Percentiles rank a stretch among this genome's conserved stretches.
Evolutionary conservation across 2,329 filamentous ascomycete species (phyloP).

Genomic region (Cryphonectria nitschkei): DNA sequence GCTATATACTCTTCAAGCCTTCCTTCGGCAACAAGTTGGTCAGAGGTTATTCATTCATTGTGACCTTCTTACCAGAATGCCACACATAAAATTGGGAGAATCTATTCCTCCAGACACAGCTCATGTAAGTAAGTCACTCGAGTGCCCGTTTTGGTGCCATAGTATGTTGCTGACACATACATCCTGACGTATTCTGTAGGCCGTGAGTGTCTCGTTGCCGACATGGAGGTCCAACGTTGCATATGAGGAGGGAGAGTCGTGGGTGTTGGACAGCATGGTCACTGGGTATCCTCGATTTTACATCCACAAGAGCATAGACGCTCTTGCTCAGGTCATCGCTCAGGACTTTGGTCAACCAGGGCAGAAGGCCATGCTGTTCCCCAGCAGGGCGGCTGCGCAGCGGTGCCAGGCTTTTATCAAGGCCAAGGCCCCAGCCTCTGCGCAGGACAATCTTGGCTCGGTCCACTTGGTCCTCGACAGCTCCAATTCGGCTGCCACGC

Average conservation of each 20-base stretch:
- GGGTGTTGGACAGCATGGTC: constrained; percentile 83
- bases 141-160: constrained; percentile 1
- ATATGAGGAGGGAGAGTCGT: constrained; percentile 89
- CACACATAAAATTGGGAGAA: constrained; percentile 63
- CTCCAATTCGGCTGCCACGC: constrained; percentile 53
- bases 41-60: background rate
- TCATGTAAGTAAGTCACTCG: constrained; percentile 61
- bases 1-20: background rate
- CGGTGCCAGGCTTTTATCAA: constrained; percentile 77
- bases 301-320: constrained; percentile 80
- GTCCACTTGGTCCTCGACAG: constrained; percentile 68
- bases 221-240: constrained; percentile 90
- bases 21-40: background rate
- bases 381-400: constrained; percentile 69
- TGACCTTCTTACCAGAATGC: constrained; percentile 41
- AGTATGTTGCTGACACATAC: constrained; percentile 5
- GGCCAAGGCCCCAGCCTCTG: constrained; percentile 57
- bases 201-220: constrained; percentile 92
- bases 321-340: constrained; percentile 71
- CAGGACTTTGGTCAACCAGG: constrained; percentile 63
- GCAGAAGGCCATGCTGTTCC: constrained; percentile 81
- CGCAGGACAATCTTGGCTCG: constrained; percentile 53
- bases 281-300: constrained; percentile 96
- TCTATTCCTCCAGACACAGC: constrained; percentile 78
- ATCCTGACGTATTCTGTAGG: constrained; percentile 53